Conservation (phyloP, 768 basidiomycete species). For the Podaxis sp. region DNA sequence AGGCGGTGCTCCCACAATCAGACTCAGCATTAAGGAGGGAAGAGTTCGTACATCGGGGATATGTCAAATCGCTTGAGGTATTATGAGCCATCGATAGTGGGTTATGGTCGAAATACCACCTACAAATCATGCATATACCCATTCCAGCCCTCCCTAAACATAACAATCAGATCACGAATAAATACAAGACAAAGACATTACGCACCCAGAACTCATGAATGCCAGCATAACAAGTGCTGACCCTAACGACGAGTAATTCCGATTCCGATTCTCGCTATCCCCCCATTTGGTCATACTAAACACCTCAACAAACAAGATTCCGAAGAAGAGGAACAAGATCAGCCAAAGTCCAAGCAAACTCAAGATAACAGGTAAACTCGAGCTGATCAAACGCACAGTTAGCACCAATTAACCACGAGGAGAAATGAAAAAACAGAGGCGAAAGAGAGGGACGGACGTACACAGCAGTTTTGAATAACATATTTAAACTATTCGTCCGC, state of each 20-base stretch:
- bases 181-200: constrained; percentile 16
- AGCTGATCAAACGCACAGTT: constrained; percentile 41
- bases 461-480: constrained; percentile 96
- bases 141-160: constrained; percentile 95
- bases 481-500: constrained; percentile 82
- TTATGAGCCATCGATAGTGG: neutral
- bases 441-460: constrained; percentile 54
- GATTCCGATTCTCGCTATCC: constrained; percentile 60
- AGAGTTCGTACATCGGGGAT: constrained; percentile 78
- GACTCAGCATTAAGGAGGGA: constrained; percentile 49
- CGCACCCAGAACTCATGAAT: constrained; percentile 91
- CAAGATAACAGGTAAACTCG: constrained; percentile 83
- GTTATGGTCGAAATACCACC: constrained; percentile 24
- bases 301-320: constrained; percentile 84
- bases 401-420: neutral
- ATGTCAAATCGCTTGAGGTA: constrained; percentile 57
- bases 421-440: neutral
- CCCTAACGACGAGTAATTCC: constrained; percentile 81
- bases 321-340: constrained; percentile 88
- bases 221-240: constrained; percentile 85
- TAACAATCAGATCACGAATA: constrained; percentile 18
- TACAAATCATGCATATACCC: constrained; percentile 97
- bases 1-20: constrained; percentile 84
- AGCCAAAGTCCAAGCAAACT: constrained; percentile 88
- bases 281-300: constrained; percentile 91